Evolutionary conservation across 2,329 filamentous ascomycete genomes (phyloP).

Genomic region (Mycosphaerella sp.): DNA sequence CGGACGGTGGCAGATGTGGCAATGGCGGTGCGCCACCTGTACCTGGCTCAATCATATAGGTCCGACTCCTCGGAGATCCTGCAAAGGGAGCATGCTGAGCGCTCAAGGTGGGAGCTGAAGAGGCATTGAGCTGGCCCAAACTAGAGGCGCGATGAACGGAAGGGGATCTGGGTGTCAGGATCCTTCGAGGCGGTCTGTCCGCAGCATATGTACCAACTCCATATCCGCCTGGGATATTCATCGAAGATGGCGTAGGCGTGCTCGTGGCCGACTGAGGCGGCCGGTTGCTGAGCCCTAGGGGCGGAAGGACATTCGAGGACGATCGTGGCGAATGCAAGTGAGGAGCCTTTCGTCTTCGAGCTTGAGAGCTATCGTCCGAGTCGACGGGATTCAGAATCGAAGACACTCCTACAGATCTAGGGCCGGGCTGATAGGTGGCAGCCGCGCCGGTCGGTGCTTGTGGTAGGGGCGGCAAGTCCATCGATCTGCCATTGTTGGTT

Average conservation of each 20-base stretch:
- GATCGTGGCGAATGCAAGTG: constrained; percentile 41
- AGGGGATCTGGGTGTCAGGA: constrained; percentile 56
- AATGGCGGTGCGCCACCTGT: constrained; percentile 42
- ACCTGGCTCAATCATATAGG: constrained; percentile 41
- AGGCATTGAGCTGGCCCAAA: constrained; percentile 40
- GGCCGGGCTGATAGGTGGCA: constrained; percentile 24
- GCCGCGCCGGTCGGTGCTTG: constrained; percentile 17
- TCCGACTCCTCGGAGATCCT: constrained; percentile 37
- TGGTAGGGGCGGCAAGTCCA: constrained; percentile 32
- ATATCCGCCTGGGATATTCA: constrained; percentile 9
- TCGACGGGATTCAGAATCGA: constrained; percentile 43
- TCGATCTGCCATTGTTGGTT: constrained; percentile 18
- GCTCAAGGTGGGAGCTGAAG: constrained; percentile 42
- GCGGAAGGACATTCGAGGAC: constrained; percentile 33
- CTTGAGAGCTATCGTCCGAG: constrained; percentile 32
- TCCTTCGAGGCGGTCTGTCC: constrained; percentile 36
- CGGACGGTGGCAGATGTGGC: constrained; percentile 42
- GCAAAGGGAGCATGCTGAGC: constrained; percentile 47
- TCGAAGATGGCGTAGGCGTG: constrained; percentile 24
- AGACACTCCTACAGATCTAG: constrained; percentile 39
- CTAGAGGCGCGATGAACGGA: constrained; percentile 47
- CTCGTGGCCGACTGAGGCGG: constrained; percentile 8
- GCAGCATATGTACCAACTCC: neutral
- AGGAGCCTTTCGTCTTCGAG: constrained; percentile 39
- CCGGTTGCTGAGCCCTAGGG: constrained; percentile 20